Evolutionary conservation across 2,329 filamentous ascomycete species (phyloP).

Genomic region (Onygenales sp.): DNA sequence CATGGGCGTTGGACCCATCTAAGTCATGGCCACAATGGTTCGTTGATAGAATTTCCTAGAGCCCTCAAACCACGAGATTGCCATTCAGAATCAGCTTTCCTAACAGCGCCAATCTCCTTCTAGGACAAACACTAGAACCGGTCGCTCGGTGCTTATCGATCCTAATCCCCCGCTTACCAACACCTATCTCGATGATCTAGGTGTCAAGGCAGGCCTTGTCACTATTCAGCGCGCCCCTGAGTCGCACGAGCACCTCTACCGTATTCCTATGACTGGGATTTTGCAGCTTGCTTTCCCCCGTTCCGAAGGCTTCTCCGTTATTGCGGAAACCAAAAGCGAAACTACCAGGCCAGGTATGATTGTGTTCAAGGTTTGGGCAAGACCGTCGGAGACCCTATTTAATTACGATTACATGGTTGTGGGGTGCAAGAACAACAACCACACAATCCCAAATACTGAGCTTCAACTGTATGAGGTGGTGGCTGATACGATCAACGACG

Average conservation of each 20-base stretch:
- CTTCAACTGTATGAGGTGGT: slow-evolving; percentile 6
- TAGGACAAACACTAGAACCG: slow-evolving; percentile 11
- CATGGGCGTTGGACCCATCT: slow-evolving; percentile 6
- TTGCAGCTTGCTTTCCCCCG: slow-evolving; percentile 7
- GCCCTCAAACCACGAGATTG: not conserved
- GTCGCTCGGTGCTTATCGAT: slow-evolving; percentile 7
- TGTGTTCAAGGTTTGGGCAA: slow-evolving; percentile 3
- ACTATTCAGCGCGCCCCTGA: slow-evolving; percentile 8
- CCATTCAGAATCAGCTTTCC: not conserved
- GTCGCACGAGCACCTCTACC: slow-evolving; percentile 9
- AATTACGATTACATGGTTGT: slow-evolving; percentile 9
- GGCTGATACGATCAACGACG: slow-evolving; percentile 5
- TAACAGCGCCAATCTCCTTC: not conserved
- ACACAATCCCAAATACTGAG: slow-evolving; percentile 4
- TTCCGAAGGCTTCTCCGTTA: slow-evolving; percentile 8
- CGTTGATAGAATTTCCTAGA: not conserved
- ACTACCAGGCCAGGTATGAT: not conserved
- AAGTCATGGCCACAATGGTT: slow-evolving; percentile 11
- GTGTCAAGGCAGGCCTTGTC: slow-evolving; percentile 6
- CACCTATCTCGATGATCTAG: slow-evolving; percentile 10
- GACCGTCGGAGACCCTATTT: not conserved
- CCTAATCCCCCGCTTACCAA: slow-evolving; percentile 9
- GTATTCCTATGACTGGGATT: slow-evolving; percentile 9
- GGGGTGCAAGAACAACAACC: slow-evolving; percentile 7
- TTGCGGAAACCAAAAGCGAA: slow-evolving; percentile 4